Evolutionary conservation across 2,329 filamentous ascomycete species (phyloP), one percentile per base, ranked within the genome.

Genomic region (Nannizziopsis arthrosporioides): DNA sequence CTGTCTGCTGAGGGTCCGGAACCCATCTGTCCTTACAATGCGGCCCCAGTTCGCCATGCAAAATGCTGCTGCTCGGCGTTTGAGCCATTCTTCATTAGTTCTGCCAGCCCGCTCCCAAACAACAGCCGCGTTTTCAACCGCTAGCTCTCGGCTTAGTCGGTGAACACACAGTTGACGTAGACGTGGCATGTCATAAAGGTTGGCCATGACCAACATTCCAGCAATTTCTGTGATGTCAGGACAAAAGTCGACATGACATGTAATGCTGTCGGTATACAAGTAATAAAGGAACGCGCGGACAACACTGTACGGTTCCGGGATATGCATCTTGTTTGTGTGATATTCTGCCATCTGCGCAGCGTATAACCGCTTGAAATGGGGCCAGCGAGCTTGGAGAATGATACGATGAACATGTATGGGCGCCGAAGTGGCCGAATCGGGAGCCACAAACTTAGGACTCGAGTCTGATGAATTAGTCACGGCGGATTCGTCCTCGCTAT

Each of bases 211-310:
- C 2, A 98, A 76, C 65, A 98, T 80, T 7, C 92, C 90, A 0
- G 92, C 90, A 11, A 96, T 88, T 57, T 95, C 89, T 27, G 82
- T 79, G 15, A 95, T 77, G 7, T 68, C 73, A 0, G 77, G 73
- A 41, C 77, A 78, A 53, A 73, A 73, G 42, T 82, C 76, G 0
- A 78, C 77, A 50, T 72, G 69, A n/a, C 64, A 67, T 1, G 67
- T 64, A 56, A 98, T 95, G 56, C 83, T 90, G 65, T 98, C 92
- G 0, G 92, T 95, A 67, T 98, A 98, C 1, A 98, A 77, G 61
- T 95, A 98, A 67, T 92, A 90, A 22, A 98, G 74, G 61, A 98
- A 98, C 0, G 90, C 87, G 56, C 86, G 88, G 41, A 98, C 92
- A 0, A 94, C 88, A 1, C 81, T 82, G 65, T 95, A 96, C 0